Evolutionary conservation across 345 rosid genomes (phyloP).

Genomic region (Eucalyptus urophylla): DNA sequence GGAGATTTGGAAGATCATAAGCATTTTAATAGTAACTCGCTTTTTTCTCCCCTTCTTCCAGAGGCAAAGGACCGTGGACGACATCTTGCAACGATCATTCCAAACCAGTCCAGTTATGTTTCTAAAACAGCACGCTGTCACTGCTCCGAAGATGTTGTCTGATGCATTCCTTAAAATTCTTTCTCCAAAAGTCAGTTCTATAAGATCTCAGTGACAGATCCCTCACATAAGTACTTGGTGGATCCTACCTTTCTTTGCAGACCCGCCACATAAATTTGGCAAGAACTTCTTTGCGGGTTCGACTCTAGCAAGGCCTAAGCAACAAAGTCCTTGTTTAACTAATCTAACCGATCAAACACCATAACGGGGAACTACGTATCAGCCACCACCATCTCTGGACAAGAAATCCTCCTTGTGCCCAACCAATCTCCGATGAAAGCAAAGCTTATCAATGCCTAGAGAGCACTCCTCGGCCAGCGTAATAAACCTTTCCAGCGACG

Average conservation of each 20-base stretch:
- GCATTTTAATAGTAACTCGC: neutral
- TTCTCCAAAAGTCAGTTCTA: neutral
- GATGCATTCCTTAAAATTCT: neutral
- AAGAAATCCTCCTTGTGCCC: neutral
- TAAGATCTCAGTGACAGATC: neutral
- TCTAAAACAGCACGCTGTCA: neutral
- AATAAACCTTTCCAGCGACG: neutral
- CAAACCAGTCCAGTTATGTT: neutral
- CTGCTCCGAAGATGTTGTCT: neutral
- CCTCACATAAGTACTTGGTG: neutral
- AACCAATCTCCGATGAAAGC: neutral
- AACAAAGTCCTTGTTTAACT: neutral
- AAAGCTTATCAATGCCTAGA: neutral
- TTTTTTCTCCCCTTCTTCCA: neutral
- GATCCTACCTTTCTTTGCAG: neutral
- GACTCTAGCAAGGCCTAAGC: neutral
- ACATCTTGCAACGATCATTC: neutral
- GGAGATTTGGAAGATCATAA: neutral
- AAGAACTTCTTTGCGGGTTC: neutral
- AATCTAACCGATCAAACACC: neutral
- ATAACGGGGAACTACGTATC: neutral
- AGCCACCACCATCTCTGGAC: neutral
- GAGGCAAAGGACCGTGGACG: neutral
- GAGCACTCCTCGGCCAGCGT: rapidly evolving
- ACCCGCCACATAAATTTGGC: neutral